Percentiles rank a stretch among this genome's conserved stretches.
Conservation (phyloP, 129 eudicot genomes). For the Artemisia annua region DNA sequence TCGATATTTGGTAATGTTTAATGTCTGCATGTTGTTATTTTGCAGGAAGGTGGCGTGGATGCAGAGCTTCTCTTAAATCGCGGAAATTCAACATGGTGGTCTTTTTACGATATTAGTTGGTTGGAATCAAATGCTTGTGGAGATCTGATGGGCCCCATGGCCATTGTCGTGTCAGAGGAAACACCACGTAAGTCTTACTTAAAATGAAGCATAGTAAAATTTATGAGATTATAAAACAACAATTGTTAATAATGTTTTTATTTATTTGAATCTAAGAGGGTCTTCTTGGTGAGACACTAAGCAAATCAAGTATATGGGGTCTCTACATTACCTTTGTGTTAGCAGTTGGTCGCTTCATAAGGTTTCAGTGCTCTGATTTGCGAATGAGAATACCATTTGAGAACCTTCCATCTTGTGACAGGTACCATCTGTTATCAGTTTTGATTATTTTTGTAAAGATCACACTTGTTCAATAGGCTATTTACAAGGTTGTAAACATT, state of each 20-base stretch:
- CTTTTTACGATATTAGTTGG: conserved; percentile 67
- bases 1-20: no score
- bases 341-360: conserved; percentile 97
- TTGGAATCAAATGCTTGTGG: conserved; percentile 61
- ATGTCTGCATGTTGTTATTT: conserved; percentile 4
- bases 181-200: conserved; percentile 80
- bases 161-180: conserved; percentile 93
- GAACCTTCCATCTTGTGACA: conserved; percentile 97
- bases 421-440: conserved; percentile 43
- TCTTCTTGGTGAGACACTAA: conserved; percentile 92
- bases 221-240: conserved; percentile 10
- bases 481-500: neutral
- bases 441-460: conserved; percentile 3
- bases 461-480: neutral
- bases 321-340: conserved; percentile 96
- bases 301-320: conserved; percentile 99
- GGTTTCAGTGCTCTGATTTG: conserved; percentile 96
- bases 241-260: conserved; percentile 1
- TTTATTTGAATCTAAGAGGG: conserved; percentile 65
- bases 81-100: conserved; percentile 80
- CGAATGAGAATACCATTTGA: conserved; percentile 97
- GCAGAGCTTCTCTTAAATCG: conserved; percentile 76
- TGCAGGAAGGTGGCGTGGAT: conserved; percentile 63
- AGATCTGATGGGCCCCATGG: conserved; percentile 81
- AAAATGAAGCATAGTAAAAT: conserved; percentile 8